Base-by-base conservation (phyloP, 139 green algal species). In the Chlamydomonas incerta region DNA sequence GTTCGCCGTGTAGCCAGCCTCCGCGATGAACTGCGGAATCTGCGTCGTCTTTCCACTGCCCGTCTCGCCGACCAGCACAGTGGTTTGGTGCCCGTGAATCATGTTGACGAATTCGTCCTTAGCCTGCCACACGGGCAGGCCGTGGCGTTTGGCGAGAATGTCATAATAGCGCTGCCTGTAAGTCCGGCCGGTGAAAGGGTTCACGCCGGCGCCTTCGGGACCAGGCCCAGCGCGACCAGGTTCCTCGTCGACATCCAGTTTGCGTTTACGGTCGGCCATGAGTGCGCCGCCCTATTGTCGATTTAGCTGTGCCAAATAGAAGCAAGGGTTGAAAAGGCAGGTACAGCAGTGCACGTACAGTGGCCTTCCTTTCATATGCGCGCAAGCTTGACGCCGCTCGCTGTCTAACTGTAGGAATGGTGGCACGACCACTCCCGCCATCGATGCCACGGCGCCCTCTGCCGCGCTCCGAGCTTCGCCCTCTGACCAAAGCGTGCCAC, bases 21-120 rank as follows among this genome's bases (percentile, higher is more conserved):
- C 96, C 0, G 93, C 90, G 41, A 98, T 94, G 76, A 99, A 99
- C 93, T 99, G 89, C n/a, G 95, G 93, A 35, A 99, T 98, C 93
- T 99, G 98, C n/a, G 98, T 99, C 17, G 98, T 99, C 91, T 99
- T 99, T 57, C 98, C 98, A 29, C 76, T 94, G 26, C 98, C 98
- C 3, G 98, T 99, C 89, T 99, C 98, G 70, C 98, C 98, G 3
- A 99, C 98, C 46, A 99, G 90, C 70, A 99, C 97, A 46, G 97
- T 96, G n/a, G 95, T 99, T 92, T 99, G 98, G 85, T 98, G 91
- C 29, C 91, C 84, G 65, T 96, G 90, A 18, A 99, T 87, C 95
- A 99, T 98, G 0, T 96, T 90, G 21, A 97, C 80, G 66, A 99
- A 98, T 62, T 99, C 97, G 2, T 93, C 90, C 81, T 96, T 98